Percentiles rank a stretch among this genome's conserved stretches.
These are phyloP conservation scores for Ottelia alismoides DNA, from an alignment of 106 monocot genomes.

Conservation along the genomic window DNA sequence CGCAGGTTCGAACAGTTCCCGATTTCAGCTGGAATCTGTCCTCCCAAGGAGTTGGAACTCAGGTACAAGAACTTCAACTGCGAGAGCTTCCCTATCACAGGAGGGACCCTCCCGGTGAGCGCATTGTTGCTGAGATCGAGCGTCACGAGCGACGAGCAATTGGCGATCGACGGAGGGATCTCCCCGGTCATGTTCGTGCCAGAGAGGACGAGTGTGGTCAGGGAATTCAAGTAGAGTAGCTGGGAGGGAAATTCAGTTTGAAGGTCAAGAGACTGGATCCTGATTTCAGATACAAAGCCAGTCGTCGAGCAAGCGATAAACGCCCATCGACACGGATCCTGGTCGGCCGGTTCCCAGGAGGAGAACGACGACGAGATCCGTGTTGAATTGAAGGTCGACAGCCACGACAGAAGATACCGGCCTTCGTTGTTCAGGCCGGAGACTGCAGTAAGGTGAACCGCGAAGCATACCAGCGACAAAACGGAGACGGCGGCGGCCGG, in stretches of 20 bases:
- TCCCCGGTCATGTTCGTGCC: constrained; percentile 6
- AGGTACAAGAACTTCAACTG: constrained; percentile 2
- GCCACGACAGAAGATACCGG: constrained; percentile 12
- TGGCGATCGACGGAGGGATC: constrained; percentile 5
- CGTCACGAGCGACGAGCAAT: constrained; percentile 1
- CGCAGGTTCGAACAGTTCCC: constrained; percentile 10
- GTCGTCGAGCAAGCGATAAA: constrained; percentile 6
- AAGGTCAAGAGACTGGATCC: constrained; percentile 11
- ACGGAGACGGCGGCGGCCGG: background rate
- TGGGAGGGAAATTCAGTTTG: constrained; percentile 8
- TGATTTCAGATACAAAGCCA: constrained; percentile 10
- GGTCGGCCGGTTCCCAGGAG: constrained; percentile 10
- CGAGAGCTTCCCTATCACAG: constrained; percentile 9
- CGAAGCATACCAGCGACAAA: background rate
- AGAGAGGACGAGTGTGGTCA: constrained; percentile 12
- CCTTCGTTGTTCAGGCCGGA: constrained; percentile 14
- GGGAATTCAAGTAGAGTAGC: constrained; percentile 8
- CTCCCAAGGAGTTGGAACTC: constrained; percentile 9
- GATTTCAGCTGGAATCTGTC: constrained; percentile 3
- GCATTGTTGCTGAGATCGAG: constrained; percentile 8
- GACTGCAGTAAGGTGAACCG: background rate
- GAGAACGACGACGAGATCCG: constrained; percentile 9
- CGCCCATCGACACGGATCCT: constrained; percentile 13
- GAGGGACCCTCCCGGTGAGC: constrained; percentile 11
- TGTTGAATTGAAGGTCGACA: constrained; percentile 14